Conservation (phyloP, 2,329 filamentous ascomycete genomes). For the Penicillium decumbens region DNA sequence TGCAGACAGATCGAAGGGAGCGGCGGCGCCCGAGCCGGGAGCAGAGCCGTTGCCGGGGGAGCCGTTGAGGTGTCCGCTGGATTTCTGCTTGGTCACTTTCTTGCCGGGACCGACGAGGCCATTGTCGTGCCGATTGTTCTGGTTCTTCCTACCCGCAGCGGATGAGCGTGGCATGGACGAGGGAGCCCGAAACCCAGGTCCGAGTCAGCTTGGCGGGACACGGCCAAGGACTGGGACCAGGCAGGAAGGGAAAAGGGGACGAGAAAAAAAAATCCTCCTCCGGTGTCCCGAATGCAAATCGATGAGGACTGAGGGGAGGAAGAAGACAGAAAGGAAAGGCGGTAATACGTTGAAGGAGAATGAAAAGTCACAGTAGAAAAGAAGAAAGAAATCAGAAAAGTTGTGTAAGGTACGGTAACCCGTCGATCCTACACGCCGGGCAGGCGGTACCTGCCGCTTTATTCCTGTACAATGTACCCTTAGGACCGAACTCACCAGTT, state of each 20-base stretch:
- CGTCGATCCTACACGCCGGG: constrained; percentile 19
- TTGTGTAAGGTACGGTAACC: constrained; percentile 12
- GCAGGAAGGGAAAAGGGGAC: constrained; percentile 27
- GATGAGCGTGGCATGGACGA: constrained; percentile 50
- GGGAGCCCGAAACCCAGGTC: constrained; percentile 40
- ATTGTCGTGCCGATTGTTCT: constrained; percentile 78
- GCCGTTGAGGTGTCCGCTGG: constrained; percentile 53
- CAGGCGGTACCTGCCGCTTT: constrained; percentile 12
- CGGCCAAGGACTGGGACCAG: constrained; percentile 46
- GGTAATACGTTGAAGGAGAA: constrained; percentile 19
- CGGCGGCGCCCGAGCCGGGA: constrained; percentile 33
- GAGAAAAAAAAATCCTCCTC: constrained; percentile 18
- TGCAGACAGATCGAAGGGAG: constrained; percentile 39
- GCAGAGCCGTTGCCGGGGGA: constrained; percentile 43
- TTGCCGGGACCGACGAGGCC: constrained; percentile 75
- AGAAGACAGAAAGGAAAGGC: constrained; percentile 6
- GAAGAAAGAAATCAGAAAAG: constrained; percentile 10
- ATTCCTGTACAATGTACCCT: background rate
- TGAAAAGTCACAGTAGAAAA: constrained; percentile 19
- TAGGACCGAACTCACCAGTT: background rate
- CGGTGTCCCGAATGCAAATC: constrained; percentile 8
- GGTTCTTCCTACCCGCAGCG: constrained; percentile 52
- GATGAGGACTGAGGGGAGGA: constrained; percentile 8
- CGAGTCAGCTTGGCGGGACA: constrained; percentile 48
- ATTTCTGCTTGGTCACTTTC: constrained; percentile 58